Percentiles rank a stretch among this genome's conserved stretches.
Evolutionary conservation across 345 rosid species (phyloP).

Genomic region (Balakata baccata): DNA sequence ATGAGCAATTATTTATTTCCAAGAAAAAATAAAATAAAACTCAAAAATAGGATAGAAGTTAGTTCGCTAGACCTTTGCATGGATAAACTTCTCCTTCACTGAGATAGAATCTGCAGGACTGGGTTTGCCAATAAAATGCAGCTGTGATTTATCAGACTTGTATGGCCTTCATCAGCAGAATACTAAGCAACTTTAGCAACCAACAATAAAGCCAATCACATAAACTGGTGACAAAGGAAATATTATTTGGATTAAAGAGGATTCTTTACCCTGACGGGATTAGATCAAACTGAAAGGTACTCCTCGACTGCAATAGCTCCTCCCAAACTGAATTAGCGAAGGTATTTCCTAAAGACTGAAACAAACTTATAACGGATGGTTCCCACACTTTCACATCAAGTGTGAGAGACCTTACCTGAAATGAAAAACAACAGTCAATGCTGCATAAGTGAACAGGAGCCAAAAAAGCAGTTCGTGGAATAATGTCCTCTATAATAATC

Average conservation of each 20-base stretch:
- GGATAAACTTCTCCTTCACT: slow-evolving; percentile 94
- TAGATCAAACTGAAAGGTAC: slow-evolving; percentile 60
- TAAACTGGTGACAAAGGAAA: slow-evolving; percentile 10
- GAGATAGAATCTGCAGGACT: slow-evolving; percentile 68
- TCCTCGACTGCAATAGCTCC: slow-evolving; percentile 86
- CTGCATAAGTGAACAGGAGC: slow-evolving; percentile 10
- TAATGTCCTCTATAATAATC: not conserved
- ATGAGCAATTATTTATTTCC: not conserved
- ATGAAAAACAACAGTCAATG: slow-evolving; percentile 9
- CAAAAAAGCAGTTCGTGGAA: not conserved
- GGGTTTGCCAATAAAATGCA: slow-evolving; percentile 60
- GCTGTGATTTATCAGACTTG: slow-evolving; percentile 61
- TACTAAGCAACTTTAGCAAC: slow-evolving; percentile 28
- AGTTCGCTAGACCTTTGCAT: slow-evolving; percentile 66
- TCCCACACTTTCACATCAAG: slow-evolving; percentile 99
- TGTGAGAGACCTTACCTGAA: slow-evolving; percentile 94
- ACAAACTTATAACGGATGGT: slow-evolving; percentile 90
- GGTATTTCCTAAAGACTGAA: slow-evolving; percentile 90
- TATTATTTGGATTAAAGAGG: slow-evolving; percentile 11
- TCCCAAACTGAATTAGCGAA: slow-evolving; percentile 97
- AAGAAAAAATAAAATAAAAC: slow-evolving; percentile 3
- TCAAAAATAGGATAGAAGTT: slow-evolving; percentile 19
- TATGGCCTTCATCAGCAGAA: slow-evolving; percentile 41
- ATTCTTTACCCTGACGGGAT: slow-evolving; percentile 52
- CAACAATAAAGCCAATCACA: slow-evolving; percentile 2